phyloP scores from a whole-genome alignment of 1,139 yeast genomes.

The Sugiyamaella sp. region DNA sequence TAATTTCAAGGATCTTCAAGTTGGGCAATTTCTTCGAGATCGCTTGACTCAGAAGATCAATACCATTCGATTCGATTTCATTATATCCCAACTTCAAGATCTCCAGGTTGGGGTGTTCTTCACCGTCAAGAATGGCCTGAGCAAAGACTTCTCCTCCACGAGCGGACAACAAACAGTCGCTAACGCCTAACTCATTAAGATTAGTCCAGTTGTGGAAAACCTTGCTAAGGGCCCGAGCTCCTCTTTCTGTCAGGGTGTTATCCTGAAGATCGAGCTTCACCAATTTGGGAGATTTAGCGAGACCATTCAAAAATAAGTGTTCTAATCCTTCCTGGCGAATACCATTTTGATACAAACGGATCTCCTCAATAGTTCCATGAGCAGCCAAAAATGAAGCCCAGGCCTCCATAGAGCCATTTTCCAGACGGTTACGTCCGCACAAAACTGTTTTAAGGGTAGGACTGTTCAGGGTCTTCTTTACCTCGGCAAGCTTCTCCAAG shows the following conservation, averaged over 20 bases:
- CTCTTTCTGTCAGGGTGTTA: constrained; percentile 84
- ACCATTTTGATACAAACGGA: constrained; percentile 91
- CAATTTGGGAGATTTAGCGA: constrained; percentile 61
- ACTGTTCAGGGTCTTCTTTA: constrained; percentile 55
- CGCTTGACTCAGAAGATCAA: constrained; percentile 58
- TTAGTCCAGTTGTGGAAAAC: constrained; percentile 57
- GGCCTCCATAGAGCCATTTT: constrained; percentile 78
- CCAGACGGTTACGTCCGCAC: constrained; percentile 96
- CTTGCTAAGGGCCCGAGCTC: constrained; percentile 73
- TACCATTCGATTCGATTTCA: constrained; percentile 72
- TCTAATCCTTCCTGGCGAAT: constrained; percentile 92
- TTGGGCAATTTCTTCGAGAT: constrained; percentile 60
- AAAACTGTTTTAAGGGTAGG: constrained; percentile 70
- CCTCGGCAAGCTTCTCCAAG: constrained; percentile 67
- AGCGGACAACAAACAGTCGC: constrained; percentile 84
- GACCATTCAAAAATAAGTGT: constrained; percentile 72
- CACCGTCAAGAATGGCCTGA: constrained; percentile 44
- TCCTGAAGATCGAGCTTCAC: constrained; percentile 86
- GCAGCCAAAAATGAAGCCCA: constrained; percentile 72
- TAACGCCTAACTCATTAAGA: constrained; percentile 77
- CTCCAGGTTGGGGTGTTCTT: constrained; percentile 47
- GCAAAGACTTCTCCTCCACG: constrained; percentile 62
- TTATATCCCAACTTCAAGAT: constrained; percentile 81
- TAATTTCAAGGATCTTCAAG: constrained; percentile 71
- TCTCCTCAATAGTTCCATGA: constrained; percentile 70